These are phyloP conservation scores for Paraconiothyrium sp. DNA, from an alignment of 2,329 filamentous ascomycete species.

Conservation along the genomic window DNA sequence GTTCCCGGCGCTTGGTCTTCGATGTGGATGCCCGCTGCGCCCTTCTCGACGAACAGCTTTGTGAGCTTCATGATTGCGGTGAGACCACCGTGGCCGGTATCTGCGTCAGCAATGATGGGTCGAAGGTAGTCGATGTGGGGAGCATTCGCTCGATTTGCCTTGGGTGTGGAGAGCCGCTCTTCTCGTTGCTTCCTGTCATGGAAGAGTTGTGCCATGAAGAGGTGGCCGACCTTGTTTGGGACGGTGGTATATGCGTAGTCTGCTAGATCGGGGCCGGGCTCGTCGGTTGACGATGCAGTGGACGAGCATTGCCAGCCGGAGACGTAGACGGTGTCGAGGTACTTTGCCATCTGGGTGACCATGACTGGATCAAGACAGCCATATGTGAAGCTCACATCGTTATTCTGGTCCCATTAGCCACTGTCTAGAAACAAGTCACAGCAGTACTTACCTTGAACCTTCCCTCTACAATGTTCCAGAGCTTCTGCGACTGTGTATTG, in stretches of 20 bases:
- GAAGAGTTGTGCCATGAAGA: slow-evolving; percentile 99
- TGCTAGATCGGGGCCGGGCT: slow-evolving; percentile 96
- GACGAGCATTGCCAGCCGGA: slow-evolving; percentile 99
- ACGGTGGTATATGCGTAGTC: slow-evolving; percentile 96
- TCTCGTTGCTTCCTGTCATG: slow-evolving; percentile 99
- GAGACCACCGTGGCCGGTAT: slow-evolving; percentile 95
- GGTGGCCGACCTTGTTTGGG: slow-evolving; percentile 95
- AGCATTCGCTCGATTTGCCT: slow-evolving; percentile 74
- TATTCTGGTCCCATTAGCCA: slow-evolving; percentile 63
- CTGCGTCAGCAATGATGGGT: slow-evolving; percentile 95
- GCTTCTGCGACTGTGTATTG: slow-evolving; percentile 89
- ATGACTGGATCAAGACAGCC: slow-evolving; percentile 98
- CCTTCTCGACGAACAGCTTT: slow-evolving; percentile 96
- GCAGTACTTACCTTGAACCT: slow-evolving; percentile 76
- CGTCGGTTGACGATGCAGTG: slow-evolving; percentile 91
- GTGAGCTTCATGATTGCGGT: slow-evolving; percentile 99
- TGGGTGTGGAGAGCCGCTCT: slow-evolving; percentile 82
- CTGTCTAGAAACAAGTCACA: not conserved
- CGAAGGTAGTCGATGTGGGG: slow-evolving; percentile 92
- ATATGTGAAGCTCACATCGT: slow-evolving; percentile 91
- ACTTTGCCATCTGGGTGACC: slow-evolving; percentile 99
- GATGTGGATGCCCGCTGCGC: slow-evolving; percentile 97
- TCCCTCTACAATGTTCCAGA: slow-evolving; percentile 88
- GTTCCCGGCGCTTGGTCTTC: slow-evolving; percentile 98
- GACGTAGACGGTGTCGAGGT: slow-evolving; percentile 97